Evolutionary conservation across 140 eudicot genomes (phyloP), one percentile per base, ranked within the genome.

Genomic region (Flaveria floridana): DNA sequence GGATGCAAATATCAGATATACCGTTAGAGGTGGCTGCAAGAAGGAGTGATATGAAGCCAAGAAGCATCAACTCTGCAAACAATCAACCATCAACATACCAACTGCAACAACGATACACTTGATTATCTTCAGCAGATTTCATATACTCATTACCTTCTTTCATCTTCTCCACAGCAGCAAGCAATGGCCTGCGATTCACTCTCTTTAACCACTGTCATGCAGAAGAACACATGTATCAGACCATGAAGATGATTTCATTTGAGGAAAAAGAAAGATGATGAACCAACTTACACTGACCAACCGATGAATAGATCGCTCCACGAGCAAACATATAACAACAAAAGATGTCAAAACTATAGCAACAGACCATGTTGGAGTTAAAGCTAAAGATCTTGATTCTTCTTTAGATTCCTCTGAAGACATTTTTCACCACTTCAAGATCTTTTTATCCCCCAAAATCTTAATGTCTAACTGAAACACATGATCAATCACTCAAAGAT

Each of bases 361-460:
- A 71, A 95, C 99, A 64, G 99, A 91, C 99, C 99, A 95, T 73
- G 99, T 95, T 79, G 99, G 97, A 69, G 99, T 95, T 73, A 91
- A 84, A 75, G 96, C 99, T 82, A 95, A 79, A 63, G 99, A 91
- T 79, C 99, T 80, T 57, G 85, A 75, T 74, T 80, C 73, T 75
- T 91, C 97, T 67, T 88, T 75, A 59, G 70, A 72, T 71, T 74
- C 76, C 57, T 86, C 82, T 13, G 81, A 71, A 3, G 84, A 72
- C 85, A 86, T 80, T 70, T 82, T 42, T 21, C 73, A 59, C 72
- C 55, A 26, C 34, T 26, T 65, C 4, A 47, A 62, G 23, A 48
- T 20, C 21, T 11, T 44, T 44, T 11, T 9, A 0, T 44, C 50
- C 50, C 9, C 50, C 50, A 10, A 44, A 44, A 44, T 44, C 50